phyloP scores from a whole-genome alignment of 768 basidiomycete genomes.

The Lactarius trivialis region DNA sequence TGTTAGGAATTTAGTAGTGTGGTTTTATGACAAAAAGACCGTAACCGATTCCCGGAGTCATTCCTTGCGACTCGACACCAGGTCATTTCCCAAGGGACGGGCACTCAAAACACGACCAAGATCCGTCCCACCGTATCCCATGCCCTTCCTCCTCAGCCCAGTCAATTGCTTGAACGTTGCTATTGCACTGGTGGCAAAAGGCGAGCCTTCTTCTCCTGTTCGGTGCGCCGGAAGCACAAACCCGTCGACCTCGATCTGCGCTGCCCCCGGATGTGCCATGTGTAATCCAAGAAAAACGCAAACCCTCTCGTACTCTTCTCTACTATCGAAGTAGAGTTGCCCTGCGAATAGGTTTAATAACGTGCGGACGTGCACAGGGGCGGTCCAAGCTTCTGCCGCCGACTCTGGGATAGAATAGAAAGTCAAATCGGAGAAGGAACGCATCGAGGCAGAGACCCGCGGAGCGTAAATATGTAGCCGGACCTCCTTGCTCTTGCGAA shows the following conservation, averaged over 20 bases:
- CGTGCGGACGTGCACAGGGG: slow-evolving; percentile 4
- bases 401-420: slow-evolving; percentile 3
- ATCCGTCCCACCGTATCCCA: slow-evolving; percentile 2
- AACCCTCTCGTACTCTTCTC: slow-evolving; percentile 9
- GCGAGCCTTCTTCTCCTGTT: not conserved
- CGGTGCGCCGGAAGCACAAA: slow-evolving; percentile 6
- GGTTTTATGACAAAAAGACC: too few species aligned
- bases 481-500: slow-evolving; percentile 12
- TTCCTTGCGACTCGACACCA: not conserved
- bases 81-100: not conserved
- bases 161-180: not conserved
- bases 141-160: slow-evolving; percentile 10
- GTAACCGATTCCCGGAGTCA: too few species aligned
- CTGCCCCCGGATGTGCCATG: slow-evolving; percentile 11
- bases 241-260: slow-evolving; percentile 4
- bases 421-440: slow-evolving; percentile 9
- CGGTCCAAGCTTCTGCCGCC: not conserved
- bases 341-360: slow-evolving; percentile 15
- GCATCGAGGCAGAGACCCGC: slow-evolving; percentile 7
- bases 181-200: slow-evolving; percentile 4
- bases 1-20: too few species aligned
- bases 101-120: slow-evolving; percentile 12
- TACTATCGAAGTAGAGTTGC: slow-evolving; percentile 18
- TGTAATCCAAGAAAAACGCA: slow-evolving; percentile 14
- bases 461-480: slow-evolving; percentile 14